Conservation (phyloP, 2,329 filamentous ascomycete genomes). For the Didymosphaeria variabile region DNA sequence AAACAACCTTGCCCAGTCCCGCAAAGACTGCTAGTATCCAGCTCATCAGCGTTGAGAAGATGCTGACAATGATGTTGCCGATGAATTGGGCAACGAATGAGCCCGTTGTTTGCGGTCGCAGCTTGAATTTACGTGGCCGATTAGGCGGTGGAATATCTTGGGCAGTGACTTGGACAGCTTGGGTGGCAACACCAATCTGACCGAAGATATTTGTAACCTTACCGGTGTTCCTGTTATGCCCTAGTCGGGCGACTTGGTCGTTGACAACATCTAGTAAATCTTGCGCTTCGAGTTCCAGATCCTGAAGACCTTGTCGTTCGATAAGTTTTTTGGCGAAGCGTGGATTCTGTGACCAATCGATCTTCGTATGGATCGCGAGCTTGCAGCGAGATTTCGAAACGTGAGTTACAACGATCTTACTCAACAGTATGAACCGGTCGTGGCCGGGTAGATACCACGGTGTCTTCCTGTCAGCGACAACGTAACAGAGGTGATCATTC, state of each 20-base stretch:
- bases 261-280: slow-evolving; percentile 79
- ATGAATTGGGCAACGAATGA: slow-evolving; percentile 77
- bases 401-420: slow-evolving; percentile 93
- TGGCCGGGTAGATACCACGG: slow-evolving; percentile 88
- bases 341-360: slow-evolving; percentile 78
- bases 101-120: slow-evolving; percentile 66
- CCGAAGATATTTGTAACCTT: slow-evolving; percentile 83
- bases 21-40: slow-evolving; percentile 74
- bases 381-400: slow-evolving; percentile 92
- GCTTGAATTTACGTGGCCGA: slow-evolving; percentile 48
- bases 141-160: slow-evolving; percentile 49
- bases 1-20: slow-evolving; percentile 72
- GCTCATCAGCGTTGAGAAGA: slow-evolving; percentile 78
- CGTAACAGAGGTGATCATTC: slow-evolving; percentile 70
- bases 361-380: slow-evolving; percentile 83
- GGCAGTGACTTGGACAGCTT: slow-evolving; percentile 60
- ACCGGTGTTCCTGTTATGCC: slow-evolving; percentile 76
- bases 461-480: slow-evolving; percentile 69
- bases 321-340: slow-evolving; percentile 59
- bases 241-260: slow-evolving; percentile 79
- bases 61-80: slow-evolving; percentile 77
- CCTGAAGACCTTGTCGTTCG: slow-evolving; percentile 74
- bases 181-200: slow-evolving; percentile 73
- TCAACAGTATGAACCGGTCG: slow-evolving; percentile 80
- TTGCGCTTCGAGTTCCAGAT: slow-evolving; percentile 75